Percentiles rank a stretch among this genome's conserved stretches.
Conservation (phyloP, 768 basidiomycete species). For the Austroboletus festivus region DNA sequence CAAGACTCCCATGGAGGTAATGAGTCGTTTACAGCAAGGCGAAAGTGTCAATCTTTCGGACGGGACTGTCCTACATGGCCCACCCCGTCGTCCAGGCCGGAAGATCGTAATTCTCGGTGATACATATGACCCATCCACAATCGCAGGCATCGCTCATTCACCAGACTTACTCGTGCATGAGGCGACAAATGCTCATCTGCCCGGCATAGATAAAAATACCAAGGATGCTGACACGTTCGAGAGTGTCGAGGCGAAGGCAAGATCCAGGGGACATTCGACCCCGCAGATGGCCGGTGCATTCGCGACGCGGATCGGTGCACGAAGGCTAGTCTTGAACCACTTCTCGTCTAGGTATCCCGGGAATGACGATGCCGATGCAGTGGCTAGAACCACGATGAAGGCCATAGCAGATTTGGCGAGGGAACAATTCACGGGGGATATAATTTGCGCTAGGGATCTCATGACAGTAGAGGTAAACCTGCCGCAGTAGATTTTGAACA, state of each 20-base stretch:
- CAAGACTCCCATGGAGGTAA: slow-evolving; percentile 62
- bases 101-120: slow-evolving; percentile 84
- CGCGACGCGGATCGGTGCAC: slow-evolving; percentile 61
- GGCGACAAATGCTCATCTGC: slow-evolving; percentile 84
- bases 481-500: slow-evolving; percentile 20
- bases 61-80: slow-evolving; percentile 70
- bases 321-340: slow-evolving; percentile 73
- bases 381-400: slow-evolving; percentile 55
- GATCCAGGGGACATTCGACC: slow-evolving; percentile 83
- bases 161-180: slow-evolving; percentile 83
- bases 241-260: slow-evolving; percentile 59
- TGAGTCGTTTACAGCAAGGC: slow-evolving; percentile 65
- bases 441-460: slow-evolving; percentile 71
- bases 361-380: slow-evolving; percentile 49
- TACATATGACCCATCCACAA: slow-evolving; percentile 75
- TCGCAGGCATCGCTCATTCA: slow-evolving; percentile 55
- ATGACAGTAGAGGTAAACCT: slow-evolving; percentile 63
- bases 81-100: slow-evolving; percentile 60
- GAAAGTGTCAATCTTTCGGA: slow-evolving; percentile 62
- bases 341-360: slow-evolving; percentile 81
- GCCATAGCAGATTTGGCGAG: slow-evolving; percentile 59
- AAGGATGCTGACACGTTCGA: slow-evolving; percentile 61
- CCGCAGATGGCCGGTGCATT: slow-evolving; percentile 88
- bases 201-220: slow-evolving; percentile 55
- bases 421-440: slow-evolving; percentile 49